Percentiles rank a stretch among this genome's conserved stretches.
phyloP scores from a whole-genome alignment of 345 rosid species.

The Cardiospermum halicacabum region DNA sequence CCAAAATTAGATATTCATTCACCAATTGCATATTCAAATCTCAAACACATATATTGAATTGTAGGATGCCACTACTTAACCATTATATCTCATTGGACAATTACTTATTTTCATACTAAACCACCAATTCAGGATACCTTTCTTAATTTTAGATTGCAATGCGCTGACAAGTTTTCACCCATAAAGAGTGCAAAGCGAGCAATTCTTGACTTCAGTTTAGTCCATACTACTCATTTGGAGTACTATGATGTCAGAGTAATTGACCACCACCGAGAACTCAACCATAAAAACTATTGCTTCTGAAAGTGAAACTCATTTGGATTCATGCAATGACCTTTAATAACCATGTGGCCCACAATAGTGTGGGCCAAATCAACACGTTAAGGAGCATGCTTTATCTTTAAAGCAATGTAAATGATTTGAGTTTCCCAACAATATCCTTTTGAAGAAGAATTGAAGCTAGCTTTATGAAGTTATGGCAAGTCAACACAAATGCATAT shows the following conservation, averaged over 20 bases:
- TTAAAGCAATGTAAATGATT: conserved; percentile 84
- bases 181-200: not conserved
- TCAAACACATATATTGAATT: no score
- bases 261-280: not conserved
- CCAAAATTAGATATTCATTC: no score
- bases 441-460: conserved; percentile 55
- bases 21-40: no score
- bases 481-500: conserved; percentile 77
- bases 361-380: not conserved
- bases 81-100: no score
- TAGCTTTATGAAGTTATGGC: conserved; percentile 87
- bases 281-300: not conserved
- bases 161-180: not conserved
- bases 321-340: not conserved
- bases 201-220: not conserved
- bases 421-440: conserved; percentile 72
- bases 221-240: not conserved
- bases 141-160: no score
- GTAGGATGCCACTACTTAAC: no score
- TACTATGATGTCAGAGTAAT: not conserved
- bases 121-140: no score
- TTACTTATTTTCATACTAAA: no score
- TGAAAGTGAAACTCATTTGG: not conserved
- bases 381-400: conserved; percentile 50
- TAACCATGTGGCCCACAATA: no score